Base-by-base conservation (phyloP, 495 filamentous ascomycete species). In the Hypoxylon subgilvum region DNA sequence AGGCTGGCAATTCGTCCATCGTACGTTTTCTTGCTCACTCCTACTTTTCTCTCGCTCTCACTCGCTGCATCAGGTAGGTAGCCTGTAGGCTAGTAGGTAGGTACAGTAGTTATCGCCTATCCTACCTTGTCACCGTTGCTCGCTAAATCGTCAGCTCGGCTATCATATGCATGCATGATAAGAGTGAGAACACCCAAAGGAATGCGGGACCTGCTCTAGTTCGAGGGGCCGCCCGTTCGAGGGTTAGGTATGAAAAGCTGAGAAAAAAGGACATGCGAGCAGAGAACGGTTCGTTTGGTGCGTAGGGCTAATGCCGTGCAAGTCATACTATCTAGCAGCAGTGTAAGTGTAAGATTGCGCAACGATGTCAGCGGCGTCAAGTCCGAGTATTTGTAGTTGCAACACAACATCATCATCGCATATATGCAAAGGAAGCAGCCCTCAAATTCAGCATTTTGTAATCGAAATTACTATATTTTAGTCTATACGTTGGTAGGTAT, bases 191-290 rank as follows among this genome's bases (percentile, higher is more conserved):
- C 16, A 22, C 30, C 44, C 17, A 21, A 34, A 52, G 18, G 39
- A 39, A 17, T 22, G 42, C 48, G 40, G 38, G 40, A 27, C 17
- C 40, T 57, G 28, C 47, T 52, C 41, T 63, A 57, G 59, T 42
- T 57, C 46, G 60, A 40, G 44, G 34, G 52, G 59, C 45, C 23
- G 38, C 6, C 22, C 31, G 57, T 38, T n/a, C 9, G 42, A 43
- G 47, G 47, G 52, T 57, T 57, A 57, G 59, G 59, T 63, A 30
- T 61, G 34, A 27, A 27, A 8, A 27, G 23, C 8, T 27, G 3
- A 4, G 23, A 8, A 4, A 27, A 27, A 63, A 42, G 18, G n/a
- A 16, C 39, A 51, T 27, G 23, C 23, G 8, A 27, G 47, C 34
- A 28, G 34, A 27, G 22, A 32, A 46, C 34, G 43, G 8, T 3